Base-by-base conservation (phyloP, 2,329 filamentous ascomycete species). In the Monascus ruber region DNA sequence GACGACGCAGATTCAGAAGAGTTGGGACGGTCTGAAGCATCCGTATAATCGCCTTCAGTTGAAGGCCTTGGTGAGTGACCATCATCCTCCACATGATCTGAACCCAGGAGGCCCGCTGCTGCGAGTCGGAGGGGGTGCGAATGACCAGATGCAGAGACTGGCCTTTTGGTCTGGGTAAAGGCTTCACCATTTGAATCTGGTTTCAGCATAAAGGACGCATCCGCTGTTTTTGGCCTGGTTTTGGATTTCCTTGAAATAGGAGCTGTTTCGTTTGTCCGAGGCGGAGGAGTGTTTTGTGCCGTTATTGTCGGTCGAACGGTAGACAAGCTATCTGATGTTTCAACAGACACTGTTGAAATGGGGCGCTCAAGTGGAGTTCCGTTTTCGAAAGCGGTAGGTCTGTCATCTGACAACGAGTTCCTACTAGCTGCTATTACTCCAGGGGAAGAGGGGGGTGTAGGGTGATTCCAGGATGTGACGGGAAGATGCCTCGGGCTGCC, bases 281-380 rank as follows among this genome's bases (percentile, higher is more conserved):
- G 9, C 34, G 41, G 10, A 26, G 27, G 41, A 26, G 84, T 93
- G 41, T 81, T 83, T 25, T 83, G 83, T 28, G 85, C 72, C 1
- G 81, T 85, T 57, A 89, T 85, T 4, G 78, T 76, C 3, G 73
- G 73, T 32, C 78, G 74, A 11, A 80, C 72, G 1, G 84, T 86
- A 1, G 72, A 72, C 39, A 77, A 66, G 2, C 83, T 91, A 54
- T 81, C 87, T 34, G 85, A 81, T 0, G 85, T 86, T 56, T 91
- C 86, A 17, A 80, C 88, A 1, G 86, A 94, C 9, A 93, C 79
- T 17, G 88, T 70, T 2, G 88, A 94, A 11, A 93, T 64, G 0
- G 88, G 87, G 7, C 85, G 76, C 4, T 83, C 83, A 50, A 88
- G 88, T 46, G 83, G 39, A 34, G 48, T 31, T 40, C 50, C 41